Conservation (phyloP, 73 alveolate species). For the Paramecium bursaria region DNA sequence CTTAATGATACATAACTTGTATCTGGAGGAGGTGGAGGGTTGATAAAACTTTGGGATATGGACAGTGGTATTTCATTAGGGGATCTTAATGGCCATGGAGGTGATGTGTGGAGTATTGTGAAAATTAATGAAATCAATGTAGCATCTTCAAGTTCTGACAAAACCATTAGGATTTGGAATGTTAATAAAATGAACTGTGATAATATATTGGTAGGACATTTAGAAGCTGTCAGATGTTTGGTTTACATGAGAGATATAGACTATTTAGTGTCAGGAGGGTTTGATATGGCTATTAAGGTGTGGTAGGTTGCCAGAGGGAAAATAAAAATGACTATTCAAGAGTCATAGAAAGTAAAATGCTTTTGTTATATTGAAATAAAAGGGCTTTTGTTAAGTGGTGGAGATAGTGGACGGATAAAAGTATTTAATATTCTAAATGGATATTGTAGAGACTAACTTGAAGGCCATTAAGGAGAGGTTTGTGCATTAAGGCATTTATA, state of each 20-base stretch:
- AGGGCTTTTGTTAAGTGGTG: slow-evolving; percentile 64
- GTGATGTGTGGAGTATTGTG: slow-evolving; percentile 60
- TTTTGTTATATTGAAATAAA: slow-evolving; percentile 62
- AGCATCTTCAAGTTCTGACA: slow-evolving; percentile 66
- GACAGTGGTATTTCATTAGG: slow-evolving; percentile 63
- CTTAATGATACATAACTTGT: slow-evolving; percentile 16
- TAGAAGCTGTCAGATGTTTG: slow-evolving; percentile 23
- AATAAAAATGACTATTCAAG: slow-evolving; percentile 8
- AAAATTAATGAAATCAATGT: slow-evolving; percentile 33
- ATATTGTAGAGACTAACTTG: slow-evolving; percentile 35
- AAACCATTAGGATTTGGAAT: slow-evolving; percentile 69
- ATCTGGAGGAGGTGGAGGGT: slow-evolving; percentile 63
- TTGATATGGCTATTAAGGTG: slow-evolving; percentile 43
- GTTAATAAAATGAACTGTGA: slow-evolving; percentile 47
- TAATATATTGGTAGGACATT: slow-evolving; percentile 59
- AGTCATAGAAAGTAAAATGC: slow-evolving; percentile 35
- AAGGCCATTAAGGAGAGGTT: slow-evolving; percentile 67
- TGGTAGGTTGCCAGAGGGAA: slow-evolving; percentile 48
- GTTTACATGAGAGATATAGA: slow-evolving; percentile 49
- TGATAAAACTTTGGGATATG: slow-evolving; percentile 57
- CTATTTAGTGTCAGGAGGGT: slow-evolving; percentile 53
- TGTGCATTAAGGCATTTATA: slow-evolving; percentile 14
- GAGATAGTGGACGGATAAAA: slow-evolving; percentile 16
- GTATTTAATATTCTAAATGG: slow-evolving; percentile 24
- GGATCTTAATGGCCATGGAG: slow-evolving; percentile 59